These are phyloP conservation scores for Cercospora sp. DNA, from an alignment of 2,329 filamentous ascomycete genomes.

Conservation along the genomic window DNA sequence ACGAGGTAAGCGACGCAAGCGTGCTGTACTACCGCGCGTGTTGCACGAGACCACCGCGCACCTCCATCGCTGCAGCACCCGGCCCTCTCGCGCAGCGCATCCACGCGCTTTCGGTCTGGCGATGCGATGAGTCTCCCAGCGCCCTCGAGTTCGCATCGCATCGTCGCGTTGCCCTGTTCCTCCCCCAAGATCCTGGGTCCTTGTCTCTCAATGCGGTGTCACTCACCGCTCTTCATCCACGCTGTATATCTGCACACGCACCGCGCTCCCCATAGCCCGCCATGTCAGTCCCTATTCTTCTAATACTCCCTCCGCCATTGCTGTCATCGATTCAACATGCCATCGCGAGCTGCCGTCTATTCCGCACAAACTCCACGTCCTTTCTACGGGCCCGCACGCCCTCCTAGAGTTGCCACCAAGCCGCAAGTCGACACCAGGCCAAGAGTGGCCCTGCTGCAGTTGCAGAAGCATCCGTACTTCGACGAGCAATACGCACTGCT, in stretches of 20 bases:
- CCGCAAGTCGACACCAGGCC: slow-evolving; percentile 7
- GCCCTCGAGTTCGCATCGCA: neutral
- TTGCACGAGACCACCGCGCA: slow-evolving; percentile 14
- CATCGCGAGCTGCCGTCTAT: slow-evolving; percentile 19
- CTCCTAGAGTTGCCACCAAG: slow-evolving; percentile 2
- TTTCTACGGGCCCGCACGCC: slow-evolving; percentile 19
- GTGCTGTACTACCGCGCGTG: neutral
- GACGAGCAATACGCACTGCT: slow-evolving; percentile 22
- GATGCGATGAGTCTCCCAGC: neutral
- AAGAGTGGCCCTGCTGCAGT: slow-evolving; percentile 23
- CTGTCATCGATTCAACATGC: slow-evolving; percentile 17
- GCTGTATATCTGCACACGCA: slow-evolving; percentile 9
- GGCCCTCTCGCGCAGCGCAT: slow-evolving; percentile 10
- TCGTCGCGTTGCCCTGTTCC: slow-evolving; percentile 6
- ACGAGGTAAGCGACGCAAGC: slow-evolving; percentile 1
- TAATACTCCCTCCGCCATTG: slow-evolving; percentile 8
- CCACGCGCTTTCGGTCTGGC: slow-evolving; percentile 14
- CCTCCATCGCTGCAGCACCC: slow-evolving; percentile 12
- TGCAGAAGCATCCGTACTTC: slow-evolving; percentile 25
- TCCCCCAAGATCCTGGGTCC: slow-evolving; percentile 14
- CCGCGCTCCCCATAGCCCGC: neutral
- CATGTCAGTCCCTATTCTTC: slow-evolving; percentile 5
- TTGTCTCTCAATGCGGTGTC: slow-evolving; percentile 21
- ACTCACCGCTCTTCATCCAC: slow-evolving; percentile 20
- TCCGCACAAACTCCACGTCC: slow-evolving; percentile 16